phyloP scores from a whole-genome alignment of 495 filamentous ascomycete genomes.

The Penicillium bialowiezense region DNA sequence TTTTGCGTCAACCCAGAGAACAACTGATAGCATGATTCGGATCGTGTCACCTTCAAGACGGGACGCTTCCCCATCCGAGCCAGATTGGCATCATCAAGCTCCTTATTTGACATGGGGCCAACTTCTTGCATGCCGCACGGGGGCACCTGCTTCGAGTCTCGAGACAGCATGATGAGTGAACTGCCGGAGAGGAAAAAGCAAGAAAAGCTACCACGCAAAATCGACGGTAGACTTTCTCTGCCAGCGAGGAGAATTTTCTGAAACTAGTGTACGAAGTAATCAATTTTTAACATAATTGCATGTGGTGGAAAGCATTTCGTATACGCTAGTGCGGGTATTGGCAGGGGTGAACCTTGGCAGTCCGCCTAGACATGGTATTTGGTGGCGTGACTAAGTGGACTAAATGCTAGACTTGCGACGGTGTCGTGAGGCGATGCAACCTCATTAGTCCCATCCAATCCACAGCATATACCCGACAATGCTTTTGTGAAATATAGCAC shows the following conservation, averaged over 20 bases:
- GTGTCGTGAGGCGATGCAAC: too few relatives aligned
- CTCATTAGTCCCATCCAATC: too few relatives aligned
- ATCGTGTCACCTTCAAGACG: constrained; percentile 36
- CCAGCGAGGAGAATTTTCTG: background rate
- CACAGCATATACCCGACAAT: too few relatives aligned
- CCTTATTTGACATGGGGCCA: constrained; percentile 15
- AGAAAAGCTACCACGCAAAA: background rate
- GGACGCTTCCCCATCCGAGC: constrained; percentile 51
- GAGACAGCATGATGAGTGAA: constrained; percentile 9
- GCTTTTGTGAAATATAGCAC: too few relatives aligned
- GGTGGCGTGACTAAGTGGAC: too few relatives aligned
- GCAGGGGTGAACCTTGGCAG: too few relatives aligned
- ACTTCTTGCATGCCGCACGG: constrained; percentile 11
- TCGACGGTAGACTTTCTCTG: background rate
- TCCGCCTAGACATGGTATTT: too few relatives aligned
- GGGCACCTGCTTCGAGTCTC: constrained; percentile 12
- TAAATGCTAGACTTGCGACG: too few relatives aligned
- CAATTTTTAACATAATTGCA: constrained; percentile 1
- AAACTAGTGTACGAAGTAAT: background rate
- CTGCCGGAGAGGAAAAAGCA: constrained; percentile 1
- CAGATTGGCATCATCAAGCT: constrained; percentile 38
- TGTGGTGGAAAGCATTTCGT: background rate
- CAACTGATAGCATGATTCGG: constrained; percentile 19
- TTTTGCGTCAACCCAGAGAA: background rate
- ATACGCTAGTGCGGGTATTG: background rate